Evolutionary conservation across 225 moss, liverwort and hornwort genomes (phyloP).

Genomic region (Marchantia paleacea): DNA sequence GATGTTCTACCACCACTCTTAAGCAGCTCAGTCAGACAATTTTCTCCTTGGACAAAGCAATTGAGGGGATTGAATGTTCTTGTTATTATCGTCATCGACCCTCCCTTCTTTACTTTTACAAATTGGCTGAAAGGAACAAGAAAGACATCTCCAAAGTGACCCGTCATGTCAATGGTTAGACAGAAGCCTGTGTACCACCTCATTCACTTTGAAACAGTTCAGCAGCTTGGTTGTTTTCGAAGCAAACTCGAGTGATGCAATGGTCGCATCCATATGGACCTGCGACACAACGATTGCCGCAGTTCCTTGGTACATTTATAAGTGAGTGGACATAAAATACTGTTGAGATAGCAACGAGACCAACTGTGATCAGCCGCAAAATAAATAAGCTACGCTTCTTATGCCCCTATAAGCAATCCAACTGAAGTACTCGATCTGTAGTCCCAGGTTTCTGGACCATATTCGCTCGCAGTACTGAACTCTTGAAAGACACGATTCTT

Average conservation of each 20-base stretch:
- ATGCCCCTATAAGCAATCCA: too few relatives aligned
- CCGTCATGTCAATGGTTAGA: neutral
- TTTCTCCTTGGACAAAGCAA: neutral
- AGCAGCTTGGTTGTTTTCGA: conserved; percentile 29
- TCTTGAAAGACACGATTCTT: neutral
- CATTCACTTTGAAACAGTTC: conserved; percentile 29
- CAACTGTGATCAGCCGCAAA: too few relatives aligned
- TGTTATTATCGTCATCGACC: neutral
- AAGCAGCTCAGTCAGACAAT: neutral
- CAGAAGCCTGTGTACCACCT: conserved; percentile 29
- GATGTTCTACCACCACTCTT: neutral
- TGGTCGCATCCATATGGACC: conserved; percentile 33
- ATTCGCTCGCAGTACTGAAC: neutral
- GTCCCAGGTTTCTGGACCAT: neutral
- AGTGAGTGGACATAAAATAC: neutral
- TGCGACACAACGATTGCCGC: conserved; percentile 10
- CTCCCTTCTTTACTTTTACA: neutral
- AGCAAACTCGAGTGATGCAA: conserved; percentile 28
- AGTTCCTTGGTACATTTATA: neutral
- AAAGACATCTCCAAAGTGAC: neutral
- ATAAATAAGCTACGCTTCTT: too few relatives aligned
- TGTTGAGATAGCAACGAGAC: too few relatives aligned
- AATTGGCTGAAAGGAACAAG: neutral
- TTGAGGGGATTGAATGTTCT: neutral
- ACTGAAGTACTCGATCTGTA: too few relatives aligned